Evolutionary conservation across 495 filamentous ascomycete genomes (phyloP).

Genomic region (Penicillium paxilli): DNA sequence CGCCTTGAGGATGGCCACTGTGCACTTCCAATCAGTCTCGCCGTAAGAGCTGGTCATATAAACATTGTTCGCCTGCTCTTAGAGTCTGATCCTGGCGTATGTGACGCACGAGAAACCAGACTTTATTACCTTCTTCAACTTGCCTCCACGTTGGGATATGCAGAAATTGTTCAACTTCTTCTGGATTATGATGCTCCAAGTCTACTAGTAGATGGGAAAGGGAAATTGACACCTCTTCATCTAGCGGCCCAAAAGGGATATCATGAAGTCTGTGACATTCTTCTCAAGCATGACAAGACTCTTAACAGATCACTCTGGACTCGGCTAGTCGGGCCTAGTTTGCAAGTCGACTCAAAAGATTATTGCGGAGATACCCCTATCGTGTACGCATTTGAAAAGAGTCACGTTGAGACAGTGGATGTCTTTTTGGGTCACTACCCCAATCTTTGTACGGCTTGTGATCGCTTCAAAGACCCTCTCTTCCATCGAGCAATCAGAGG

Average conservation of each 20-base stretch:
- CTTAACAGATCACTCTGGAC: constrained; percentile 2
- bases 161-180: constrained; percentile 3
- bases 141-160: not conserved
- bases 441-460: not conserved
- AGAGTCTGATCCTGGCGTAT: constrained; percentile 1
- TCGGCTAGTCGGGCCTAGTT: constrained; percentile 4
- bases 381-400: not conserved
- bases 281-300: constrained; percentile 3
- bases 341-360: constrained; percentile 2
- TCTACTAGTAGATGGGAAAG: not conserved
- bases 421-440: constrained; percentile 7
- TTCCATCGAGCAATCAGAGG: not conserved
- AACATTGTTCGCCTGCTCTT: constrained; percentile 2
- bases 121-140: not conserved
- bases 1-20: not conserved
- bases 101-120: not conserved
- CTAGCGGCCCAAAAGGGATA: constrained; percentile 2
- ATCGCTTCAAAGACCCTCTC: not conserved
- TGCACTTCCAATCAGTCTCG: not conserved
- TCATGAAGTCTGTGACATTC: constrained; percentile 7
- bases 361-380: not conserved
- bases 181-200: not conserved
- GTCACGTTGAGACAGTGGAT: not conserved
- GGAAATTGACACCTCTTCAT: not conserved
- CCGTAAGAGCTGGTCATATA: not conserved